Percentiles rank a stretch among this genome's conserved stretches.
These are phyloP conservation scores for Antitrichia curtipendula DNA, from an alignment of 225 moss, liverwort and hornwort genomes.

Conservation along the genomic window DNA sequence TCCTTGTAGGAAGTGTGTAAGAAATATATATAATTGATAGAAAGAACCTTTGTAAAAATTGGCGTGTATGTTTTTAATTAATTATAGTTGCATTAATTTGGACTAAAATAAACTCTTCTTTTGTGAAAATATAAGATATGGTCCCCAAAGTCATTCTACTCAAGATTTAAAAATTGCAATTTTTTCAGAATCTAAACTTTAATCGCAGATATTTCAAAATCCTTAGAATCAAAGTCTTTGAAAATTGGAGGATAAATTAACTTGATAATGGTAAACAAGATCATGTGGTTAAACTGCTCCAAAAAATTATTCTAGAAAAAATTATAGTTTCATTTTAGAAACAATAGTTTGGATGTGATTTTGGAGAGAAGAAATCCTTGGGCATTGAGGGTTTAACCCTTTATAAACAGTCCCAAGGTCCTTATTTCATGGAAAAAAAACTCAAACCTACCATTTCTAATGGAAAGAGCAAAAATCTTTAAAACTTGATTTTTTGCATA, in stretches of 20 bases:
- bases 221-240: background rate
- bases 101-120: background rate
- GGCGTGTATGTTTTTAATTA: too few species aligned
- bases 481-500: background rate
- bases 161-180: too few species aligned
- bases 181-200: background rate
- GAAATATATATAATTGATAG: too few species aligned
- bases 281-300: too few species aligned
- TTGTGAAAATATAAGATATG: background rate
- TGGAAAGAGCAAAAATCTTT: background rate
- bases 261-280: background rate
- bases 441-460: background rate
- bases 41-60: background rate
- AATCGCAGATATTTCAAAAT: background rate
- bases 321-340: too few species aligned
- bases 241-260: background rate
- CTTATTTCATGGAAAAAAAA: background rate
- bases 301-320: too few species aligned
- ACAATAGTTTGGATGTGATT: background rate
- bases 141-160: rapidly evolving
- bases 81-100: background rate
- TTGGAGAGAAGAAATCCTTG: background rate
- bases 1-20: too few species aligned
- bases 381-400: too few species aligned
- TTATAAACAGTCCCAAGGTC: background rate